Base-by-base conservation (phyloP, 768 basidiomycete species). In the Mrakia frigida region DNA sequence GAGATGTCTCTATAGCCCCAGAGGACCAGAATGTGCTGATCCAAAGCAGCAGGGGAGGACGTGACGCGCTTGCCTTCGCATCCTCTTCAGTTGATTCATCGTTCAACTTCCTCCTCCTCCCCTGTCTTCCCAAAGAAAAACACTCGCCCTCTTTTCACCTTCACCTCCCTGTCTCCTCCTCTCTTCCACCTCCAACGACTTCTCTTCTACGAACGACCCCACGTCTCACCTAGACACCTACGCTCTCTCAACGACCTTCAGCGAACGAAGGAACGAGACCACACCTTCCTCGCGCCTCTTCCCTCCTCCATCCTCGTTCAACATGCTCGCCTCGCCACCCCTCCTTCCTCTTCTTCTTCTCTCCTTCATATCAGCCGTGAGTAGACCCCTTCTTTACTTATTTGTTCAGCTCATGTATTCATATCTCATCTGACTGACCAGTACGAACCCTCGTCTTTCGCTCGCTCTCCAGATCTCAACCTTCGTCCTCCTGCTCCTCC, bases 251-350 rank as follows among this genome's bases (percentile, higher is more conserved):
- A 68, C 65, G 65, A 39, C 37, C 65, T 6, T 13, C 65, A 6
- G 23, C 3, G 65, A 41, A 25, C 39, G 25, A 35, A 37, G 65
- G 21, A 68, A 35, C 65, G 35, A 56, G 10, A 23, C 65, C 35
- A n/a, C 21, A 6, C 25, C 10, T 21, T 39, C 65, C 9, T 35
- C 33, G 11, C 35, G 9, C 63, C 35, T 41, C 35, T 21, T 18
- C 43, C 10, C 37, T 33, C 63, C 63, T 31, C 63, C 63, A 1
- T 31, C 39, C 65, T 39, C 35, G 39, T 35, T 37, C 73, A 53
- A 33, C 41, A 74, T 74, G 73, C 73, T 74, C 46, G 43, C 73
- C 50, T 43, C 61, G 6, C 61, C 73, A 23, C 73, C 63, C 18
- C 46, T 74, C 28, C 73, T 74, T 23, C 18, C 63, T 21, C 61